phyloP scores from a whole-genome alignment of 305 asterid genomes.

The Lippia alba region DNA sequence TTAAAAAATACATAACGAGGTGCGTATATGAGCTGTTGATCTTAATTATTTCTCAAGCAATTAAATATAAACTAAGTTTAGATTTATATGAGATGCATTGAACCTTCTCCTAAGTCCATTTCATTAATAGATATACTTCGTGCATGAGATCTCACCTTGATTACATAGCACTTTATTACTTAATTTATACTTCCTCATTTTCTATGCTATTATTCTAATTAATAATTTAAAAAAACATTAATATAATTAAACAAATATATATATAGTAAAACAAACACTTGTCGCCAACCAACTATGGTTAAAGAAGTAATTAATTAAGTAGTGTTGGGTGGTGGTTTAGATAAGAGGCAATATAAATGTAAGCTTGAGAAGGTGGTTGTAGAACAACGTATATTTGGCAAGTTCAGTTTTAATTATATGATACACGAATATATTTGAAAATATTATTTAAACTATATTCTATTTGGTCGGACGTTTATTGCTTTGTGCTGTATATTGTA shows the following conservation, averaged over 20 bases:
- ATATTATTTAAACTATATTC: no score
- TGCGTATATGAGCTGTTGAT: slow-evolving; percentile 35
- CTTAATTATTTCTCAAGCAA: background rate
- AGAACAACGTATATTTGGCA: no score
- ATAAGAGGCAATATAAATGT: slow-evolving; percentile 3
- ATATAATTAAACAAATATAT: background rate
- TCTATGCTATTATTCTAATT: slow-evolving; percentile 8
- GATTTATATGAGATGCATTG: slow-evolving; percentile 39
- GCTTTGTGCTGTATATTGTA: no score
- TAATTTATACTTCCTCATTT: slow-evolving; percentile 17
- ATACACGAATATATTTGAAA: no score
- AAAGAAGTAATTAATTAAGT: slow-evolving; percentile 9
- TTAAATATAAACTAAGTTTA: slow-evolving; percentile 5
- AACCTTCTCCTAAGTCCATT: slow-evolving; percentile 40
- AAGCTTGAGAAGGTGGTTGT: background rate
- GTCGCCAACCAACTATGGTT: slow-evolving; percentile 21
- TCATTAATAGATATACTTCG: slow-evolving; percentile 39
- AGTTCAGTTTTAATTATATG: no score
- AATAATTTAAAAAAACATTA: background rate
- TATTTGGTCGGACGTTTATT: no score
- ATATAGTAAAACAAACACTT: slow-evolving; percentile 4
- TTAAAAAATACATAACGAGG: background rate
- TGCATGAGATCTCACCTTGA: slow-evolving; percentile 37
- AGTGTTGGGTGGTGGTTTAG: slow-evolving; percentile 29
- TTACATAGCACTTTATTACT: slow-evolving; percentile 18